phyloP scores from a whole-genome alignment of 306 rosid species.

The Begonia loranthoides region DNA sequence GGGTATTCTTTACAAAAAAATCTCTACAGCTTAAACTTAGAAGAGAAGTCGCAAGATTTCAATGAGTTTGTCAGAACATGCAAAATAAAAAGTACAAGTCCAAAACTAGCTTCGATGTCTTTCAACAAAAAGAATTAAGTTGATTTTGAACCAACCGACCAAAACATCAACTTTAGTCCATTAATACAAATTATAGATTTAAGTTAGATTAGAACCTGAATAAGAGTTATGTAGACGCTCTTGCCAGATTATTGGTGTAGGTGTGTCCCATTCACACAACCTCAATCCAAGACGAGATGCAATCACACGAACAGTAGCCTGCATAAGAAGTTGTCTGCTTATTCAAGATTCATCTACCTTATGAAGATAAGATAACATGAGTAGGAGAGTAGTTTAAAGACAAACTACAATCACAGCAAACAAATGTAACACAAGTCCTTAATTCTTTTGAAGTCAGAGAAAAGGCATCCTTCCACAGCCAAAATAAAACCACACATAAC shows the following conservation, averaged over 20 bases:
- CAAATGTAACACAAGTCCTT: not conserved
- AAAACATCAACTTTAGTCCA: not conserved
- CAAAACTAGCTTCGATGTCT: no score
- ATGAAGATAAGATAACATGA: not conserved
- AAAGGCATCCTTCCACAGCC: no score
- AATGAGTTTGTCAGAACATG: no score
- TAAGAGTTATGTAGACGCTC: slow-evolving; percentile 65
- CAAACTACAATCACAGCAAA: slow-evolving; percentile 4
- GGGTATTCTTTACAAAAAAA: no score
- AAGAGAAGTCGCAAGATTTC: no score
- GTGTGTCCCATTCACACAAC: slow-evolving; percentile 79
- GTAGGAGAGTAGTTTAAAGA: not conserved
- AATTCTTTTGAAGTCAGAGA: not conserved
- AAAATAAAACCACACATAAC: no score
- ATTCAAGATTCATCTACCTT: no score
- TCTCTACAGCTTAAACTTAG: no score
- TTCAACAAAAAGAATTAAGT: no score
- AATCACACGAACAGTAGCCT: slow-evolving; percentile 63
- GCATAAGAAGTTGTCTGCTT: slow-evolving; percentile 11
- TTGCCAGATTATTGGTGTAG: slow-evolving; percentile 87
- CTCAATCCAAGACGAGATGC: slow-evolving; percentile 64
- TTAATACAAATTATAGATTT: slow-evolving; percentile 2
- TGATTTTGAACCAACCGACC: not conserved
- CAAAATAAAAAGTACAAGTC: no score
- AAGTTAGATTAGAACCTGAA: slow-evolving; percentile 34